Evolutionary conservation across 2,329 filamentous ascomycete species (phyloP).

Genomic region (Chalara sp.): DNA sequence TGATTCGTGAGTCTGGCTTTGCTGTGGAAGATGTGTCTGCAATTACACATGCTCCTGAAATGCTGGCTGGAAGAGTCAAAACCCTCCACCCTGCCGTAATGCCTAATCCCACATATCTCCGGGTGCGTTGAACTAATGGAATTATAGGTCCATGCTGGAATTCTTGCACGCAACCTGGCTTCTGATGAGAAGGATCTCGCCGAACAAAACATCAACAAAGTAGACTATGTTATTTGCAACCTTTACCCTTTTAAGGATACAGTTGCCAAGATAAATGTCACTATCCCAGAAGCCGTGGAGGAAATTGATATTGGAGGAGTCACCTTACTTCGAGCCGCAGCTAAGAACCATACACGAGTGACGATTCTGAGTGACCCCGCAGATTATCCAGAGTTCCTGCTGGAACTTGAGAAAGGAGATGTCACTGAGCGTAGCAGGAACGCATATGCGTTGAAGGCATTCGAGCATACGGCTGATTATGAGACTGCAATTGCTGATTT

Average conservation of each 20-base stretch:
- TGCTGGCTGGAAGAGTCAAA: conserved; percentile 89
- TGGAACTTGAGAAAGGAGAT: conserved; percentile 81
- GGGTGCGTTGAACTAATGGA: background rate
- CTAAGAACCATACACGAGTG: conserved; percentile 95
- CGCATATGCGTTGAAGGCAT: conserved; percentile 90
- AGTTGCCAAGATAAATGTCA: conserved; percentile 93
- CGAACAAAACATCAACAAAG: conserved; percentile 90
- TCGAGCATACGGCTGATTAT: conserved; percentile 97
- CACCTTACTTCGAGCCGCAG: conserved; percentile 89
- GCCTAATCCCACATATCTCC: background rate
- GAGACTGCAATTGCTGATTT: conserved; percentile 91
- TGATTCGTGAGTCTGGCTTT: conserved; percentile 95
- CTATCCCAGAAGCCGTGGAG: conserved; percentile 92
- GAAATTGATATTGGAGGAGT: conserved; percentile 99
- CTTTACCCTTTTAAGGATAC: conserved; percentile 99
- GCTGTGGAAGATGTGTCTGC: conserved; percentile 96
- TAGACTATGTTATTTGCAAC: conserved; percentile 96
- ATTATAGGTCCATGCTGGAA: conserved; percentile 50
- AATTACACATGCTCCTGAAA: conserved; percentile 95
- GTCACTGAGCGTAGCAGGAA: conserved; percentile 81
- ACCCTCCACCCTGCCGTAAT: conserved; percentile 81
- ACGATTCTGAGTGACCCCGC: conserved; percentile 91
- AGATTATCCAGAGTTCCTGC: conserved; percentile 91
- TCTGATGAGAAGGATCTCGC: conserved; percentile 96
- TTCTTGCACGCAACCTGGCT: conserved; percentile 87